These are phyloP conservation scores for Pseudomonodictys pantanalensis DNA, from an alignment of 495 filamentous ascomycete species.

Conservation along the genomic window DNA sequence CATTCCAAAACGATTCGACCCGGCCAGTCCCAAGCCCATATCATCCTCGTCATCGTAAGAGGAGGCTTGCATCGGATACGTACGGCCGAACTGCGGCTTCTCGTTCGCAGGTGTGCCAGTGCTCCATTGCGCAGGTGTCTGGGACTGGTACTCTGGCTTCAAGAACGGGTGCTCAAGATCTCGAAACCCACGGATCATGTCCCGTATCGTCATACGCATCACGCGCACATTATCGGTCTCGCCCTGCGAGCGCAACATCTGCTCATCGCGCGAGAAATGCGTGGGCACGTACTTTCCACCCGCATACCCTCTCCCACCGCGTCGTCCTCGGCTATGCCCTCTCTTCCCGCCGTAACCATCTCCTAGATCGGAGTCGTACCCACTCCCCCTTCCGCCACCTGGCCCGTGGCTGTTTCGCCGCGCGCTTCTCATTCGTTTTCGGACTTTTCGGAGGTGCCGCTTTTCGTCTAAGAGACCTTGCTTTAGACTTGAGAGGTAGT, in stretches of 20 bases:
- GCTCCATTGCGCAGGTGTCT: conserved; percentile 6
- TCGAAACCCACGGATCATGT: conserved; percentile 31
- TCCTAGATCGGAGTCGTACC: too few species aligned
- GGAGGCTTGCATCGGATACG: not conserved
- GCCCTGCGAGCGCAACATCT: not conserved
- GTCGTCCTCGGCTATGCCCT: conserved; percentile 1
- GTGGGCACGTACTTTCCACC: not conserved
- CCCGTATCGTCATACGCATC: conserved; percentile 23
- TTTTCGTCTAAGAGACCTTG: conserved; percentile 36
- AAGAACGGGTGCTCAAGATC: conserved; percentile 36
- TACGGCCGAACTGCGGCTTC: not conserved
- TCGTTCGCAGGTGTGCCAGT: not conserved
- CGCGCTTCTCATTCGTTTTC: not conserved
- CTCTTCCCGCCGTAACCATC: too few species aligned
- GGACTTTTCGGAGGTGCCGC: conserved; percentile 20
- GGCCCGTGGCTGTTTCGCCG: not conserved
- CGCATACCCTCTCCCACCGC: not conserved
- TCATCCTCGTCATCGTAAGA: not conserved
- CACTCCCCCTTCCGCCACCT: too few species aligned
- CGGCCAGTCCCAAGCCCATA: not conserved
- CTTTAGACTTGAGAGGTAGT: conserved; percentile 35
- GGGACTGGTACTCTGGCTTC: conserved; percentile 15
- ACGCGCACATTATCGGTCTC: conserved; percentile 20
- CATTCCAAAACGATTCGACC: conserved; percentile 10
- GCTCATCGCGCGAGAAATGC: conserved; percentile 1